Evolutionary conservation across 2,329 filamentous ascomycete species (phyloP).

Genomic region (Talaromyces marneffei): DNA sequence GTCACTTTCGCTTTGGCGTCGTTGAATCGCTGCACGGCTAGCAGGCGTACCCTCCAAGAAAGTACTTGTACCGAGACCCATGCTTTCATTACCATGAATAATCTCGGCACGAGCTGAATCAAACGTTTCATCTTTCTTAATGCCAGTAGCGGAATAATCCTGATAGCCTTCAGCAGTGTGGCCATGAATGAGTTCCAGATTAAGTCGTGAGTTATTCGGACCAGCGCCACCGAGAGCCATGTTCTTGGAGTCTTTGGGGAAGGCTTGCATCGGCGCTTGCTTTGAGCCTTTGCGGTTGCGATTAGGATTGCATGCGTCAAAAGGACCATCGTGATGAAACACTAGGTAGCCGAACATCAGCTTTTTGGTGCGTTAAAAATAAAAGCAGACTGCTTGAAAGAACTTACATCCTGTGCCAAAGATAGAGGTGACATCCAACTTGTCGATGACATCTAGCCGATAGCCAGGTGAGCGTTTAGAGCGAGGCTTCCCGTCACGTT

Average conservation of each 20-base stretch:
- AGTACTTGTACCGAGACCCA: slow-evolving; percentile 86
- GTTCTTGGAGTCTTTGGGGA: slow-evolving; percentile 86
- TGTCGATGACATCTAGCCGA: slow-evolving; percentile 82
- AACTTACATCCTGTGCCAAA: slow-evolving; percentile 82
- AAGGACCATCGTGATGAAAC: slow-evolving; percentile 96
- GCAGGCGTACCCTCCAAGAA: slow-evolving; percentile 93
- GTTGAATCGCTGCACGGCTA: slow-evolving; percentile 69
- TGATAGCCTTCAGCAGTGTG: slow-evolving; percentile 77
- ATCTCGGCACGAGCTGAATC: slow-evolving; percentile 65
- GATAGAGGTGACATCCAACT: slow-evolving; percentile 91
- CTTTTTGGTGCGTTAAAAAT: not conserved
- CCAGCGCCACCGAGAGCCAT: slow-evolving; percentile 85
- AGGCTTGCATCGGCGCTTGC: slow-evolving; percentile 91
- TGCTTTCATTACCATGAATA: slow-evolving; percentile 75
- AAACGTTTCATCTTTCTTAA: slow-evolving; percentile 46
- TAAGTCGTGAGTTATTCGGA: slow-evolving; percentile 72
- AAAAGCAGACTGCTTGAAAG: not conserved
- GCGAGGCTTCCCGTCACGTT: slow-evolving; percentile 42
- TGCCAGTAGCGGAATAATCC: slow-evolving; percentile 59
- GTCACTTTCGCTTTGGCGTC: slow-evolving; percentile 64
- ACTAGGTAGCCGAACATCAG: slow-evolving; percentile 48
- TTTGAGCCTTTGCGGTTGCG: slow-evolving; percentile 79
- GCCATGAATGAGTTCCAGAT: slow-evolving; percentile 85
- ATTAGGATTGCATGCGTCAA: slow-evolving; percentile 91
- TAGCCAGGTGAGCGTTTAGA: slow-evolving; percentile 36